Evolutionary conservation across 208 protist species (phyloP), one percentile per base, ranked within the genome.

Genomic region (Trypanosoma vivax): DNA sequence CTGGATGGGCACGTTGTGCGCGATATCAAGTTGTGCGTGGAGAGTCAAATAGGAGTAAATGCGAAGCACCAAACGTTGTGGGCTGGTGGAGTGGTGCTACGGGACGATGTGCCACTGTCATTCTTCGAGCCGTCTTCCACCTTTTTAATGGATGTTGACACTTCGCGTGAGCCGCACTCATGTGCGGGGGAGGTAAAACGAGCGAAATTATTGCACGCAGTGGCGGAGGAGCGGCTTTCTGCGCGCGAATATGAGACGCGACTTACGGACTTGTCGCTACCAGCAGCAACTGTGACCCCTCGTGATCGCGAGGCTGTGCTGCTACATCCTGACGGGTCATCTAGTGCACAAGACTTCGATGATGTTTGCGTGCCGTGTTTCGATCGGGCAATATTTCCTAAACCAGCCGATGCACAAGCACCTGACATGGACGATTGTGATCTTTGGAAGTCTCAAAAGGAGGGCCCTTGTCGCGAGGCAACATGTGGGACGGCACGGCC

Each of bases 21-120:
- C 2, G 57, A 83, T 34, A 49, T 82, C 4, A 87, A 87, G 52
- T 30, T 40, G 18, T 70, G 76, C 59, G 33, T 87, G 46, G 67
- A 70, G 50, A 50, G 38, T 21, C 72, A 67, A 25, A 37, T 74
- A 2, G 69, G 74, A 14, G 49, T 87, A 25, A 35, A 63, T 1
- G 45, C 21, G 28, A 38, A 47, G 27, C 23, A 24, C n/a, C 65
- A 73, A 57, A 51, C 54, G 33, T 43, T 75, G 21, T 52, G 57
- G 10, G 60, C 59, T 10, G 60, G 70, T 30, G 72, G 63, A 38
- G 50, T 81, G 24, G 50, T 56, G 13, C 58, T 85, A 24, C 59
- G 61, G 6, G 64, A 85, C 58, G 62, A 58, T 25, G 49, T 85
- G 4, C 73, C 73, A 13, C 38, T 85, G 18, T 50, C 67, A 24